Evolutionary conservation across 2,329 filamentous ascomycete genomes (phyloP), one percentile per base, ranked within the genome.

Genomic region (Aspergillus carbonarius): DNA sequence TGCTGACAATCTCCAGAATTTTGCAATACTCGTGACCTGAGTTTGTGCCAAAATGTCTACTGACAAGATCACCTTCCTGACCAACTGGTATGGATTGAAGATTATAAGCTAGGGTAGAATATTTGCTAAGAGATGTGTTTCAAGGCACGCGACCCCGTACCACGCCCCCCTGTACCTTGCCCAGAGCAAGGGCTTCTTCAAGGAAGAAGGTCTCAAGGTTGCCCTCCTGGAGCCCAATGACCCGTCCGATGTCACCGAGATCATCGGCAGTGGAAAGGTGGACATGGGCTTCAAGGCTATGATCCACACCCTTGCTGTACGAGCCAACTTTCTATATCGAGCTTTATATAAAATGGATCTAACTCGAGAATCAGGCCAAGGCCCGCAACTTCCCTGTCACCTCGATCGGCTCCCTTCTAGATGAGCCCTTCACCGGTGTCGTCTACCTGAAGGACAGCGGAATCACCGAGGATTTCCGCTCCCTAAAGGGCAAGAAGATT

Each of bases 41-140:
- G 79, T 74, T 72, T 57, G 62, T 74, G 69, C 73, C 79, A 83
- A 74, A 62, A 92, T 92, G 89, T 86, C 89, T 74, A 91, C 88
- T 76, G 89, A 92, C 74, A 92, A 92, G 86, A 91, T 92, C 71
- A 92, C 89, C 54, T 92, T 92, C 79, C 82, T 92, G 74, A 90
- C 88, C 78, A 92, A 92, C 83, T 92, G 89, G 89, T 91, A 85
- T 73, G 78, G 71, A 61, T 68, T 64, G 40, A 52, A 39, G 47
- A 51, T 54, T 47, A 40, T 46, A 55, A 44, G 48, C 7, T 23
- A 8, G 12, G 48, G 13, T 55, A 37, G 57, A 55, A 58, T 54
- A 48, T 47, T 62, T 63, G 64, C 68, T 77, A 70, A 76, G 67
- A 65, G 54, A 59, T 65, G 54, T 52, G 34, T 59, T 51, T 59